Base-by-base conservation (phyloP, 2,329 filamentous ascomycete genomes). In the Albophoma yamanashiensis region DNA sequence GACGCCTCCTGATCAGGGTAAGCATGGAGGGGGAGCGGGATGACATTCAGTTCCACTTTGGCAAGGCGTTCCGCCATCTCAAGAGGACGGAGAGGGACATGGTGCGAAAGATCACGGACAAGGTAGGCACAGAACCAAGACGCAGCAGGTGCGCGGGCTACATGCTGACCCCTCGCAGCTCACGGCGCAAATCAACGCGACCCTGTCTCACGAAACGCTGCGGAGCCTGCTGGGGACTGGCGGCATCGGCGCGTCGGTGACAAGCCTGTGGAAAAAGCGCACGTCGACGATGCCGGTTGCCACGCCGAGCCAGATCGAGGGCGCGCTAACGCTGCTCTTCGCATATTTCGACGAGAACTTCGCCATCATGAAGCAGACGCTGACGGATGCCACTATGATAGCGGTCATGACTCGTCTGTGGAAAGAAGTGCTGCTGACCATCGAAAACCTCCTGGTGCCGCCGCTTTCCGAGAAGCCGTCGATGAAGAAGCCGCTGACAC, bases 1-100 rank as follows among this genome's bases (percentile, higher is more conserved):
- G 94, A 9, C 84, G 93, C 57, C 75, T 99, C 39, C 76, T 99
- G 60, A 83, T 99, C 58, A 85, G 93, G 63, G 92, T 99, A 58
- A 97, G 92, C 71, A 99, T 99, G 94, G 94, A 99, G 76, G 94
- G 94, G 58, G 94, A 99, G 75, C 85, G 94, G 63, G 94, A 99
- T 71, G 94, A 99, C 71, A 99, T 99, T 61, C 91, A 97, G 69
- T 99, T 99, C 74, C 93, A 97, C 70, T 97, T 97, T 74, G 94
- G 92, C 67, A 97, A 97, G 75, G 90, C 94, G 34, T 99, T 99
- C 78, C 85, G 94, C 55, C 91, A 93, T 62, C 80, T 99, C 66
- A 97, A 97, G 79, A 86, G 94, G 65, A 96, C 93, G 0, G 93
- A 99, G 76, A 85, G 93, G 68, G 94, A 99, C 73, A 99, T 99